Evolutionary conservation across 345 rosid species (phyloP).

Genomic region (Eucalyptus curtisii): DNA sequence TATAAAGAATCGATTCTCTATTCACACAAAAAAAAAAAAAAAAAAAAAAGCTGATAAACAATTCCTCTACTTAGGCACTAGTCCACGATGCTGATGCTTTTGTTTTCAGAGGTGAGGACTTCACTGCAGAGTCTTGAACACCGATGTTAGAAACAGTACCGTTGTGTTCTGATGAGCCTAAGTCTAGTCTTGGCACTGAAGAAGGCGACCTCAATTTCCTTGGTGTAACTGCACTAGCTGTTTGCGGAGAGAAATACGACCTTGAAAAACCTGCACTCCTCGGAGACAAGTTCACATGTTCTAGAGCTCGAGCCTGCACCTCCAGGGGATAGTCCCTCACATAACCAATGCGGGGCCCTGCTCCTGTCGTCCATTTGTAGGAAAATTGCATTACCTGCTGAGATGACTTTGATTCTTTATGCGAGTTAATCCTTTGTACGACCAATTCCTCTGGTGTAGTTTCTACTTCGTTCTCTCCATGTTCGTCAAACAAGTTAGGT

Average conservation of each 20-base stretch:
- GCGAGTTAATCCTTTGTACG: not conserved
- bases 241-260: constrained; percentile 11
- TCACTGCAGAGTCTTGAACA: not conserved
- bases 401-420: constrained; percentile 13
- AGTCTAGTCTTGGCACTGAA: not conserved
- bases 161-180: not conserved
- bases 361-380: constrained; percentile 37
- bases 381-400: constrained; percentile 34
- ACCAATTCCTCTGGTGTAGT: constrained; percentile 17
- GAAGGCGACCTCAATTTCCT: not conserved
- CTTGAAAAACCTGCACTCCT: constrained; percentile 11
- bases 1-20: not conserved
- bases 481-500: not conserved
- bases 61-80: not conserved
- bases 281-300: constrained; percentile 36
- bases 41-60: not conserved
- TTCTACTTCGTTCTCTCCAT: constrained; percentile 11
- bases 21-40: not conserved
- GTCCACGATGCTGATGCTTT: not conserved
- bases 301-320: constrained; percentile 32
- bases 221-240: not conserved
- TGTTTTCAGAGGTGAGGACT: not conserved
- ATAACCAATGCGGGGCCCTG: constrained; percentile 34
- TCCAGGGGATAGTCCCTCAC: constrained; percentile 35
- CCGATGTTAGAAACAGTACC: not conserved